Evolutionary conservation across 495 filamentous ascomycete species (phyloP).

Genomic region (Penicillium silybi): DNA sequence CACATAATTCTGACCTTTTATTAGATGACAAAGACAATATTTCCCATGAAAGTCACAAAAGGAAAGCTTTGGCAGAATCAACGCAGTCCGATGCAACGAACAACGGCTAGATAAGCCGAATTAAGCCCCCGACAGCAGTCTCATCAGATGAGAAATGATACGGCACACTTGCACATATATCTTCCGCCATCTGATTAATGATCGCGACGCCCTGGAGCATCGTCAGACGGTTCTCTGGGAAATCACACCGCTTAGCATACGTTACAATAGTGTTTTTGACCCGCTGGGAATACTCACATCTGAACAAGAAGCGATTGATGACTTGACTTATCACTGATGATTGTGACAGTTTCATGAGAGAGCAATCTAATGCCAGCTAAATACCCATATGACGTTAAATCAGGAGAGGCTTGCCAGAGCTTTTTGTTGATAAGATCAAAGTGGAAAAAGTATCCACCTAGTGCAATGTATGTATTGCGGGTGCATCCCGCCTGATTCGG

Average conservation of each 20-base stretch:
- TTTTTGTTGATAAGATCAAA: neutral
- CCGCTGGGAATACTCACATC: too few relatives aligned
- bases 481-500: neutral
- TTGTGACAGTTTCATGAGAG: too few relatives aligned
- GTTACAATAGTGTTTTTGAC: too few relatives aligned
- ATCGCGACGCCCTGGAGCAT: slow-evolving; percentile 4
- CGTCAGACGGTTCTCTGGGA: neutral
- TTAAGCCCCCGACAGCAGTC: slow-evolving; percentile 1
- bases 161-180: slow-evolving; percentile 15
- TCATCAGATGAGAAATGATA: slow-evolving; percentile 11
- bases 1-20: too few relatives aligned
- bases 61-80: neutral
- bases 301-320: too few relatives aligned
- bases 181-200: slow-evolving; percentile 8
- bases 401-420: neutral
- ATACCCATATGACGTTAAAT: neutral
- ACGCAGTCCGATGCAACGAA: slow-evolving; percentile 10
- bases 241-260: too few relatives aligned
- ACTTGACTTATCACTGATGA: too few relatives aligned
- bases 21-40: too few relatives aligned
- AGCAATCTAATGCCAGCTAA: too few relatives aligned
- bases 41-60: too few relatives aligned
- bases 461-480: neutral
- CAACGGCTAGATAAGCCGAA: slow-evolving; percentile 16
- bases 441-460: neutral